Base-by-base conservation (phyloP, 2,329 filamentous ascomycete species). In the Corniculantispora saksenae region DNA sequence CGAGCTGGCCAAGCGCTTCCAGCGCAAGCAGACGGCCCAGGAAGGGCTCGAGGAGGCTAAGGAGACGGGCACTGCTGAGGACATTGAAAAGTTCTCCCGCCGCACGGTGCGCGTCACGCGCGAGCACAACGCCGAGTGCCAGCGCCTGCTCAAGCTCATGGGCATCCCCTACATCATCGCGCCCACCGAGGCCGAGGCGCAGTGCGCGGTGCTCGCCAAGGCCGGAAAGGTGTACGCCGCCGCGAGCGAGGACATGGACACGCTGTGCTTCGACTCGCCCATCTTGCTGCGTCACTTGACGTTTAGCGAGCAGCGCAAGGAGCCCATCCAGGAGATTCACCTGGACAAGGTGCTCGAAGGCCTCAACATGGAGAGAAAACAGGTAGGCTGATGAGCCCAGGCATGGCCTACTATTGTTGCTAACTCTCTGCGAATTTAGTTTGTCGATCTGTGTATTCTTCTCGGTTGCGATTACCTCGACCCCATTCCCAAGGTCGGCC, bases 221-320 rank as follows among this genome's bases (percentile, higher is more conserved):
- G 94, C 92, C 6, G 94, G 93, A 45, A 98, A 98, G 80, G 95
- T 99, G 60, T 99, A 96, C 76, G 95, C 94, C 3, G 95, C 95
- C 23, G 95, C 95, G 3, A 97, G 92, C 69, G 95, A 99, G 80
- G 95, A 99, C 79, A 99, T 99, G 95, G 95, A 99, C 75, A 99
- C 95, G 0, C 82, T 99, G 63, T 98, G 94, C 73, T 99, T 99
- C 78, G 89, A 97, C 73, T 86, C 94, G 60, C 95, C 95, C 0
- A 94, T 99, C 66, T 81, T 99, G 55, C 81, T 99, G 69, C 87
- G 95, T 58, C 94, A 99, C 79, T 85, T 99, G 68, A 99, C 95
- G 2, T 98, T 97, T 77, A 96, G 93, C 75, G 95, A 99, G 82
- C 93, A 97, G 81, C 87, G 94, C 69, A 99, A 99, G 79, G 94